A percentile compares a stretch with the other conserved stretches of the same genome.
Conservation (phyloP, 495 filamentous ascomycete species). For the Articulospora tetracladia region DNA sequence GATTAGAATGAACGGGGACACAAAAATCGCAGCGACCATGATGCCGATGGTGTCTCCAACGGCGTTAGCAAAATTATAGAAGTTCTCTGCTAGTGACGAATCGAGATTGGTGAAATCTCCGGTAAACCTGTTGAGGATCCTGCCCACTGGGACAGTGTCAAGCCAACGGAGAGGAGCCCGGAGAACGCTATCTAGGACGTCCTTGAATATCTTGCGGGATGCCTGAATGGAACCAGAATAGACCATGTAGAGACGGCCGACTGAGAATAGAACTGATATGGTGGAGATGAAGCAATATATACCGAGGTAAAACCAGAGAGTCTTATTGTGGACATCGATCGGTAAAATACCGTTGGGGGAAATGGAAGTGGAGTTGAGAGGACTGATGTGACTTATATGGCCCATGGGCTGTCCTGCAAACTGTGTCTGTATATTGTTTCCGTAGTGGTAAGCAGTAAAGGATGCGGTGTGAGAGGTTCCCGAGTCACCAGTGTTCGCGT, state of each 20-base stretch:
- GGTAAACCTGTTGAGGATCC: conserved; percentile 60
- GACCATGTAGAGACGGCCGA: conserved; percentile 7
- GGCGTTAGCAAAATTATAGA: conserved; percentile 38
- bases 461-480: too few species aligned
- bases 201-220: conserved; percentile 50
- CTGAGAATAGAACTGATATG: conserved; percentile 11
- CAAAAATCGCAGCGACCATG: conserved; percentile 34
- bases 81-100: conserved; percentile 38
- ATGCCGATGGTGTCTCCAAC: conserved; percentile 37
- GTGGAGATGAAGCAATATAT: conserved; percentile 63
- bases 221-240: conserved; percentile 35
- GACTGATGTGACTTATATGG: background rate
- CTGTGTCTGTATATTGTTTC: background rate
- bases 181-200: conserved; percentile 44
- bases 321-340: conserved; percentile 9
- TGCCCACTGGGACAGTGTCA: conserved; percentile 57
- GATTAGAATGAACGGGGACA: conserved; percentile 42
- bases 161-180: conserved; percentile 55
- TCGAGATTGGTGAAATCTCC: conserved; percentile 56
- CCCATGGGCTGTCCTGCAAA: background rate
- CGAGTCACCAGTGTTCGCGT: too few species aligned
- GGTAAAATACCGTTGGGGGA: background rate
- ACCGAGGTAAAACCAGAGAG: conserved; percentile 58
- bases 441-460: background rate
- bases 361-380: background rate